Percentiles rank a stretch among this genome's conserved stretches.
phyloP scores from a whole-genome alignment of 2,329 filamentous ascomycete species.

The Berkeleyomyces basicola region DNA sequence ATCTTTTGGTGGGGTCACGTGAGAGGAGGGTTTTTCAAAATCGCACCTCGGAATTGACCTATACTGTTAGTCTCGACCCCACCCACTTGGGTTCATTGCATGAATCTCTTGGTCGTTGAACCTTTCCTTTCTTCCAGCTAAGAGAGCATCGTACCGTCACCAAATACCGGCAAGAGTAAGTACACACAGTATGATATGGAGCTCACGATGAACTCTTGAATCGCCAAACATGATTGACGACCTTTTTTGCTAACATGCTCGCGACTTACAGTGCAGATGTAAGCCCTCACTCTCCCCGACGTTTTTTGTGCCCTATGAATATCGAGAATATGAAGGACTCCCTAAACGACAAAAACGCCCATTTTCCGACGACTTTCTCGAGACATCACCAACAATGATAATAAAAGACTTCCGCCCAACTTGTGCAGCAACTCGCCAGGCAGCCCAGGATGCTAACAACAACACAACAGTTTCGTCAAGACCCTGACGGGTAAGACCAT shows the following conservation, averaged over 20 bases:
- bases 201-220: neutral
- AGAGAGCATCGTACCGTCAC: conserved; percentile 24
- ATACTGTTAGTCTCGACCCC: conserved; percentile 12
- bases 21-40: conserved; percentile 12
- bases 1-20: conserved; percentile 13
- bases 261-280: conserved; percentile 66
- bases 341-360: neutral
- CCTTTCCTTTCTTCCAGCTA: conserved; percentile 14
- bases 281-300: conserved; percentile 27
- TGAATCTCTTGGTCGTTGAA: conserved; percentile 19
- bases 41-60: conserved; percentile 12
- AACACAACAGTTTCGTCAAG: conserved; percentile 78
- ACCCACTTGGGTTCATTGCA: conserved; percentile 13
- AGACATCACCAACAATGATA: conserved; percentile 12
- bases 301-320: neutral
- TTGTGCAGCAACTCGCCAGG: conserved; percentile 3
- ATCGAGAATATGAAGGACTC: neutral
- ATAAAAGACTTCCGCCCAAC: conserved; percentile 3
- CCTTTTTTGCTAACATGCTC: conserved; percentile 30
- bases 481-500: conserved; percentile 99
- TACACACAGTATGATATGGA: conserved; percentile 17
- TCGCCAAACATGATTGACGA: neutral
- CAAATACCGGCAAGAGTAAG: conserved; percentile 44
- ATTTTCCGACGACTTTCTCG: conserved; percentile 14
- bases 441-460: conserved; percentile 16